Percentiles rank a stretch among this genome's conserved stretches.
Conservation (phyloP, 345 rosid species). For the Mercurialis annua region DNA sequence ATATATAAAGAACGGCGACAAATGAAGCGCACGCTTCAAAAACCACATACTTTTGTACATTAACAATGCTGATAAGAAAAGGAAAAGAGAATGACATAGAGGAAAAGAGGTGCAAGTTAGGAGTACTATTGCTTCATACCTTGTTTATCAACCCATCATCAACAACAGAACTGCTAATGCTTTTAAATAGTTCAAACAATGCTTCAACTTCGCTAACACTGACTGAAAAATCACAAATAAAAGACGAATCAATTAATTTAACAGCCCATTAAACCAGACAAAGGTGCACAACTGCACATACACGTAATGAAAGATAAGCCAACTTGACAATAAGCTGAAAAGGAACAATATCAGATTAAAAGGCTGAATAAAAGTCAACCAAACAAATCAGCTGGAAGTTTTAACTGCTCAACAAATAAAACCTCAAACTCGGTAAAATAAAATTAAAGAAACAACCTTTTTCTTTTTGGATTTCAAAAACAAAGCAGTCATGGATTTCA, state of each 20-base stretch:
- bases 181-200: constrained; percentile 88
- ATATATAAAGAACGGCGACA: neutral
- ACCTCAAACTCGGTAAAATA: neutral
- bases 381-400: neutral
- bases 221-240: constrained; percentile 44
- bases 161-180: constrained; percentile 91
- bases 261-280: neutral
- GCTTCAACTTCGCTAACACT: constrained; percentile 99
- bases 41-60: neutral
- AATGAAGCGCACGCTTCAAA: neutral
- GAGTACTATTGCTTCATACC: constrained; percentile 40
- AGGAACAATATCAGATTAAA: neutral
- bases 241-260: neutral
- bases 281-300: neutral
- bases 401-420: neutral
- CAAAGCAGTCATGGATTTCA: neutral
- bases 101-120: neutral
- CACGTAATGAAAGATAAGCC: neutral
- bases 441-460: too few relatives aligned
- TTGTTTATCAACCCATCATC: constrained; percentile 96
- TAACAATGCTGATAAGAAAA: neutral
- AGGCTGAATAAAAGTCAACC: neutral
- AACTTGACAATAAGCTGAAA: neutral
- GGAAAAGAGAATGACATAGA: neutral
- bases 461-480: neutral